Base-by-base conservation (phyloP, 2,329 filamentous ascomycete genomes). In the Passalora sequoiae region DNA sequence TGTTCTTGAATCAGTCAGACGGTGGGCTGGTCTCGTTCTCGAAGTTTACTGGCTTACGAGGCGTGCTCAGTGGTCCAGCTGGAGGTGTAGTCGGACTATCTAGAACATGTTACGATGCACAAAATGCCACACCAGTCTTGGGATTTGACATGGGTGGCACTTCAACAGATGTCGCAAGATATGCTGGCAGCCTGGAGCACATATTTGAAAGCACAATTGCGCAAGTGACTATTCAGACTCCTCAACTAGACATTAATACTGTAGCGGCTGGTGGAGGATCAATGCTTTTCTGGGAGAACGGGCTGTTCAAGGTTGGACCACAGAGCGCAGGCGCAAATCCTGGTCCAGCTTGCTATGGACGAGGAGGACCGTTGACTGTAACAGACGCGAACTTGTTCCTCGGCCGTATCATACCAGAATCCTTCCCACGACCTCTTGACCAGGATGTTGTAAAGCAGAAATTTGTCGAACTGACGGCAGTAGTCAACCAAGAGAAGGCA, bases 1-100 rank as follows among this genome's bases (percentile, higher is more conserved):
- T 94, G 39, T 64, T 65, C 43, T 94, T 94, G 86, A 65, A 64
- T 57, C 61, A 64, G 36, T 57, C 51, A 10, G 62, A 65, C 40
- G 63, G 63, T 4, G 61, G 60, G 6, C 50, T 64, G 2, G 58
- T 60, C 4, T 51, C 53, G 0, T 57, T 53, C 25, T 79, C 84
- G 35, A 81, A 78, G 15, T 63, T 65, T 38, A 57, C 55, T 17
- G 62, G 63, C 16, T 46, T 64, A 5, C 54, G 59, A 36, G 61
- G 56, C 12, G 60, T 65, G 3, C 43, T 65, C 1, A 59, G 54
- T 21, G 62, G 62, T 4, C 62, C 63, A 9, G 62, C 63, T 8
- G 62, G 61, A 4, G 63, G 63, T 29, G 63, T 66, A 3, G 60
- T 65, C 1, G 63, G 62, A 2, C 59, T 60, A 33, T 52, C 55